These are phyloP conservation scores for Sodiomyces alkalinus DNA, from an alignment of 2,329 filamentous ascomycete genomes.

Conservation along the genomic window DNA sequence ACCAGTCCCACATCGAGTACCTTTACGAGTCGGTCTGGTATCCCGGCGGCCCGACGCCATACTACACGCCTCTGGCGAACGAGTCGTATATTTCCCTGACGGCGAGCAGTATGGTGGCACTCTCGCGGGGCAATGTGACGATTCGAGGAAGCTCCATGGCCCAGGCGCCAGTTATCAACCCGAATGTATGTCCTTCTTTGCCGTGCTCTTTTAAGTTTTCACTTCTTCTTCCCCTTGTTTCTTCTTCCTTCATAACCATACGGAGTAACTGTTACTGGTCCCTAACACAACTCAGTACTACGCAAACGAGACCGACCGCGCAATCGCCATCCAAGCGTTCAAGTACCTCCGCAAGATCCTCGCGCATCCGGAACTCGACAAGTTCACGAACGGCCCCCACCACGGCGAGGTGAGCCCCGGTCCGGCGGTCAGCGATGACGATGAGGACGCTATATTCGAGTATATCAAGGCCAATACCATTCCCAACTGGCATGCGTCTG, in stretches of 20 bases:
- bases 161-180: conserved; percentile 10
- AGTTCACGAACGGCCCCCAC: conserved; percentile 11
- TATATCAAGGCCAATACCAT: conserved; percentile 14
- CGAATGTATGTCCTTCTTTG: conserved; percentile 7
- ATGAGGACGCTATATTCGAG: conserved; percentile 13
- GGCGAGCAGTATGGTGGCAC: conserved; percentile 11
- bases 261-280: not conserved
- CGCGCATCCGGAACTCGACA: conserved; percentile 11
- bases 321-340: conserved; percentile 16
- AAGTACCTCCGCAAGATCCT: conserved; percentile 16
- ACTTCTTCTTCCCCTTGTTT: not conserved
- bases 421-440: conserved; percentile 8
- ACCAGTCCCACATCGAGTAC: conserved; percentile 14
- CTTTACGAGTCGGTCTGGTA: conserved; percentile 14
- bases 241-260: not conserved
- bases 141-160: conserved; percentile 9
- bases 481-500: conserved; percentile 26
- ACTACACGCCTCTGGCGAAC: conserved; percentile 10
- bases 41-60: conserved; percentile 13
- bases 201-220: not conserved
- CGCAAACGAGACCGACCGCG: conserved; percentile 13
- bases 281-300: conserved; percentile 10
- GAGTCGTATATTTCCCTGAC: conserved; percentile 13
- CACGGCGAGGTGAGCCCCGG: conserved; percentile 12
- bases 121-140: conserved; percentile 11